phyloP scores from a whole-genome alignment of 352 stramenopile genomes.

The Pseudoperonospora humuli region DNA sequence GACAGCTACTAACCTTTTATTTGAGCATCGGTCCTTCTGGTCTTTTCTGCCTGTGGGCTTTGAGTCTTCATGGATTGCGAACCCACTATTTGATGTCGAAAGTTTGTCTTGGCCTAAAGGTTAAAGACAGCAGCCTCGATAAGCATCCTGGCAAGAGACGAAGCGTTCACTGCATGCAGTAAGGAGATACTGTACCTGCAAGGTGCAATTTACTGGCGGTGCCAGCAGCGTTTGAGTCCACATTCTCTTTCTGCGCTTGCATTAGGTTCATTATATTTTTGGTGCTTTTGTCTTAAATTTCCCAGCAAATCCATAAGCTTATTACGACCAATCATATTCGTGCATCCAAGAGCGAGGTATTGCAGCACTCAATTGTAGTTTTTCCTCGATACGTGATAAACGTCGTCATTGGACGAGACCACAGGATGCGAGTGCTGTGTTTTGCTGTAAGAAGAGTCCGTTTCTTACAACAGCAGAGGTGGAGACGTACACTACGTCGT shows the following conservation, averaged over 20 bases:
- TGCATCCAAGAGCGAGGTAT: too few relatives aligned
- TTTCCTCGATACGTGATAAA: too few relatives aligned
- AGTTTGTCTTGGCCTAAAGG: constrained; percentile 14
- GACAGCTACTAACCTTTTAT: constrained; percentile 33
- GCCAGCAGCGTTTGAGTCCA: constrained; percentile 26
- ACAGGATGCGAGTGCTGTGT: too few relatives aligned
- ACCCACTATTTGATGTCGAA: constrained; percentile 27
- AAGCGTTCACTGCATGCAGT: background rate
- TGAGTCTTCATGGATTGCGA: constrained; percentile 35
- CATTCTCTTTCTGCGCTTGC: constrained; percentile 70
- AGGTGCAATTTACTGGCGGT: constrained; percentile 23
- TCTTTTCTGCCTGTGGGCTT: constrained; percentile 30
- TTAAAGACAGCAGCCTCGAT: background rate
- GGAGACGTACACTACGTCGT: too few relatives aligned
- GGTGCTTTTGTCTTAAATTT: background rate
- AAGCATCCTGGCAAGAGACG: background rate
- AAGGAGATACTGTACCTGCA: constrained; percentile 11
- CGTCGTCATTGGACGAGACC: too few relatives aligned
- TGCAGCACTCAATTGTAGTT: too few relatives aligned
- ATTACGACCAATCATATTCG: background rate
- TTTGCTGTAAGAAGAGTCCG: too few relatives aligned
- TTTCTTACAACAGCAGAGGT: too few relatives aligned
- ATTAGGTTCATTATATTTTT: constrained; percentile 41
- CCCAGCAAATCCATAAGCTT: background rate
- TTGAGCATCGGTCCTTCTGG: constrained; percentile 26